Percentiles rank a stretch among this genome's conserved stretches.
Conservation (phyloP, 108 stramenopile species). For the Fistulifera pelliculosa region DNA sequence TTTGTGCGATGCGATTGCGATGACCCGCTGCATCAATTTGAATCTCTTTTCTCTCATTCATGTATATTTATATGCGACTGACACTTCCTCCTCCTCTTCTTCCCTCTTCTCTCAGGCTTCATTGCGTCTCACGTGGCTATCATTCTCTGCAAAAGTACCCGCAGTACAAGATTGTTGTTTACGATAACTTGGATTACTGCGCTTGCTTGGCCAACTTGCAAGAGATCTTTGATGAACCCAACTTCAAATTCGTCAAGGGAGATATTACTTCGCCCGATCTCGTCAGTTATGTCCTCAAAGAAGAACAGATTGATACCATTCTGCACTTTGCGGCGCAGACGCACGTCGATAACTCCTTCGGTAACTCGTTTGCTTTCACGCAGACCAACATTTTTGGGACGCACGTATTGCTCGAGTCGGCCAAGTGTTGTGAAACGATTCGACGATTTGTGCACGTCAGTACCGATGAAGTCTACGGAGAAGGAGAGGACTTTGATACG, state of each 20-base stretch:
- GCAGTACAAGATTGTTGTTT: conserved; percentile 92
- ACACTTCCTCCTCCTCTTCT: conserved; percentile 1
- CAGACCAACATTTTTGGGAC: conserved; percentile 97
- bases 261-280: conserved; percentile 92
- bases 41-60: no score
- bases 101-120: conserved; percentile 41
- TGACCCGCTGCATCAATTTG: no score
- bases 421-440: conserved; percentile 77
- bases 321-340: conserved; percentile 99
- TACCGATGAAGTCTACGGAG: conserved; percentile 98
- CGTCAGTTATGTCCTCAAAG: conserved; percentile 85
- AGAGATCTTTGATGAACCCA: conserved; percentile 68
- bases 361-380: conserved; percentile 98
- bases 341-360: conserved; percentile 98
- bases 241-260: conserved; percentile 98
- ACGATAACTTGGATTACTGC: conserved; percentile 97
- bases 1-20: not conserved
- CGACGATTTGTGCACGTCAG: conserved; percentile 94
- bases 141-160: conserved; percentile 93
- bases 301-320: conserved; percentile 94
- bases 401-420: conserved; percentile 95
- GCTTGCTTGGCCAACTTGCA: conserved; percentile 92
- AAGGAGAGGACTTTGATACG: conserved; percentile 87
- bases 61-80: no score
- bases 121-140: conserved; percentile 96